A percentile compares a stretch with the other conserved stretches of the same genome.
These are phyloP conservation scores for Oryza brachyantha DNA, from an alignment of 176 grass and related monocot genomes.

Conservation along the genomic window DNA sequence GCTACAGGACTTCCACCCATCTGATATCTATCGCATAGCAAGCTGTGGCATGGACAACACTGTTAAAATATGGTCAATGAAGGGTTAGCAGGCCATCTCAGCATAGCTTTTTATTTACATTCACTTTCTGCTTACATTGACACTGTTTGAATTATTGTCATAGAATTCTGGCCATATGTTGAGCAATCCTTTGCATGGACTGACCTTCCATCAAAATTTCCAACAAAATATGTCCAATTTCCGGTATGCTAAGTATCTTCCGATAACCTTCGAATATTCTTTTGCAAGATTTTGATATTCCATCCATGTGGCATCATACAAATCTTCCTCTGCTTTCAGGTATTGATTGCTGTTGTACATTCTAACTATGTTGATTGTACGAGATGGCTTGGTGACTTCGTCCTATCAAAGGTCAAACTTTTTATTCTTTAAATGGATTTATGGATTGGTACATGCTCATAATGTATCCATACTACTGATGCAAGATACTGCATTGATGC, in stretches of 20 bases:
- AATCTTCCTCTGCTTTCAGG: slow-evolving; percentile 40
- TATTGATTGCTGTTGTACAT: slow-evolving; percentile 77
- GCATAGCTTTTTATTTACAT: background rate
- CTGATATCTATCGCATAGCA: slow-evolving; percentile 73
- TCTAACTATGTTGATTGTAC: slow-evolving; percentile 96
- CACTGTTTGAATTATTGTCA: background rate
- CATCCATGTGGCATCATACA: background rate
- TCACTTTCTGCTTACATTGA: slow-evolving; percentile 21
- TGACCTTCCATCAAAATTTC: slow-evolving; percentile 83
- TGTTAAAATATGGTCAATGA: slow-evolving; percentile 97
- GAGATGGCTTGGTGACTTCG: slow-evolving; percentile 96
- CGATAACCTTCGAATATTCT: background rate
- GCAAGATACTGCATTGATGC: background rate
- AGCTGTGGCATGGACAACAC: slow-evolving; percentile 96
- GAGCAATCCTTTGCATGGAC: slow-evolving; percentile 89
- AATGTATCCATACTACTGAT: slow-evolving; percentile 10
- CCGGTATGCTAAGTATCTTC: slow-evolving; percentile 44
- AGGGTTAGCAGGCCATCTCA: slow-evolving; percentile 44
- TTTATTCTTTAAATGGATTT: background rate
- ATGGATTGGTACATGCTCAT: background rate
- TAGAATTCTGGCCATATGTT: slow-evolving; percentile 90
- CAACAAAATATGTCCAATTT: slow-evolving; percentile 90
- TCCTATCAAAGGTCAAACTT: slow-evolving; percentile 80
- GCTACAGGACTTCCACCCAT: slow-evolving; percentile 53
- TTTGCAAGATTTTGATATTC: slow-evolving; percentile 6